phyloP scores from a whole-genome alignment of 1,284 basidiomycete species.

The Phellopilus nigrolimitatus region DNA sequence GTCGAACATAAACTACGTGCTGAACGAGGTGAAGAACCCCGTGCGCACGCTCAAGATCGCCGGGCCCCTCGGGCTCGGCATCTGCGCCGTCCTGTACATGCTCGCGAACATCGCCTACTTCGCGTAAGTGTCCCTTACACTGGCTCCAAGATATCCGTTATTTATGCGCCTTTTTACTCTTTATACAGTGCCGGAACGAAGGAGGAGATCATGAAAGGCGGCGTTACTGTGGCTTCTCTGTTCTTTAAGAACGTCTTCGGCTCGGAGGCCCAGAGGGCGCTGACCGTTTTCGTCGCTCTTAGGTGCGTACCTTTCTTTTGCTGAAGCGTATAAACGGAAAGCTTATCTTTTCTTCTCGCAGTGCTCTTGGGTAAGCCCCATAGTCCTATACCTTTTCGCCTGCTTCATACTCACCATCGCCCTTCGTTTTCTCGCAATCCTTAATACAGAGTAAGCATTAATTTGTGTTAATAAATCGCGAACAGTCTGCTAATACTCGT shows the following conservation, averaged over 20 bases:
- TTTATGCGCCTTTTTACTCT: neutral
- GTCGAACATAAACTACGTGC: conserved; percentile 47
- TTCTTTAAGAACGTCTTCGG: conserved; percentile 57
- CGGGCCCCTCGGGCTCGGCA: conserved; percentile 45
- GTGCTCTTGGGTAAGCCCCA: conserved; percentile 15
- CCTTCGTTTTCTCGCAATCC: neutral
- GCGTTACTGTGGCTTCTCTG: conserved; percentile 46
- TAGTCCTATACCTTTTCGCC: neutral
- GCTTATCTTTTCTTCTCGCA: neutral
- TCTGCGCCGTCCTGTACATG: conserved; percentile 44
- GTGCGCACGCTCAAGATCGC: conserved; percentile 50
- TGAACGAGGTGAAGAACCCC: conserved; percentile 50
- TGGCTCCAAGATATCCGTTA: neutral
- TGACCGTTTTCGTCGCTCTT: conserved; percentile 49
- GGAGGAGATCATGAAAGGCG: conserved; percentile 39
- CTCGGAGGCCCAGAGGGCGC: conserved; percentile 37
- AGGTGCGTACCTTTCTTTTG: conserved; percentile 30
- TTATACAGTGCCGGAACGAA: conserved; percentile 35
- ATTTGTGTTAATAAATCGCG: neutral
- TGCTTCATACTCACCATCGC: too few relatives aligned
- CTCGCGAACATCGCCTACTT: conserved; percentile 54
- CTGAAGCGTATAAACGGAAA: neutral
- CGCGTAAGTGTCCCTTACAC: conserved; percentile 28
- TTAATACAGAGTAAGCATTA: conserved; percentile 8
- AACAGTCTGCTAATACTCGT: neutral